These are phyloP conservation scores for Sistotremastrum niveocremeum DNA, from an alignment of 768 basidiomycete genomes.

Conservation along the genomic window DNA sequence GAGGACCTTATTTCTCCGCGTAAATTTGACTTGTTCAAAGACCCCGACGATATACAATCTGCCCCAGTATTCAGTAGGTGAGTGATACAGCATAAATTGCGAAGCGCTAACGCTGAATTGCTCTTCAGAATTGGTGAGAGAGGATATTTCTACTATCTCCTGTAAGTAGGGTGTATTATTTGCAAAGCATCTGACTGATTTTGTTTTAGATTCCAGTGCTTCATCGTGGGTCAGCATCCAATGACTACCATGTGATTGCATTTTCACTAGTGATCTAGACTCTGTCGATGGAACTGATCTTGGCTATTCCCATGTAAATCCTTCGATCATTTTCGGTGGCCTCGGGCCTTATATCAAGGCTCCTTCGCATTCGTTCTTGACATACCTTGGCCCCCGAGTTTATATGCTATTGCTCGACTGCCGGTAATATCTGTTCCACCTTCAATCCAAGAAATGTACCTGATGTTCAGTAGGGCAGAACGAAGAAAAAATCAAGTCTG, in stretches of 20 bases:
- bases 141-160: constrained; percentile 83
- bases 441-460: constrained; percentile 3
- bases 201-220: constrained; percentile 59
- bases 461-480: constrained; percentile 53
- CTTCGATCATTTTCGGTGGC: constrained; percentile 63
- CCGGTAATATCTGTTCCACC: constrained; percentile 31
- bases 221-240: constrained; percentile 50
- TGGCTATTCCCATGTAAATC: constrained; percentile 43
- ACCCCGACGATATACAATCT: constrained; percentile 67
- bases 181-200: no score
- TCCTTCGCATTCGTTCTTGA: constrained; percentile 72
- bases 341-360: constrained; percentile 66
- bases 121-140: constrained; percentile 56
- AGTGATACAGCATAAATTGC: constrained; percentile 10
- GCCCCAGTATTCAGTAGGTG: constrained; percentile 64
- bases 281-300: constrained; percentile 60
- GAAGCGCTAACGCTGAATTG: constrained; percentile 8
- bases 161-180: constrained; percentile 16
- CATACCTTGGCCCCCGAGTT: constrained; percentile 67
- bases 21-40: constrained; percentile 21
- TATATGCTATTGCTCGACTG: constrained; percentile 71
- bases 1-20: background rate
- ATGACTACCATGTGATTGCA: background rate
- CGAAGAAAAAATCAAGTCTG: constrained; percentile 73
- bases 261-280: background rate